These are phyloP conservation scores for Uromyces viciae-fabae DNA, from an alignment of 1,284 basidiomycete species.

Conservation along the genomic window DNA sequence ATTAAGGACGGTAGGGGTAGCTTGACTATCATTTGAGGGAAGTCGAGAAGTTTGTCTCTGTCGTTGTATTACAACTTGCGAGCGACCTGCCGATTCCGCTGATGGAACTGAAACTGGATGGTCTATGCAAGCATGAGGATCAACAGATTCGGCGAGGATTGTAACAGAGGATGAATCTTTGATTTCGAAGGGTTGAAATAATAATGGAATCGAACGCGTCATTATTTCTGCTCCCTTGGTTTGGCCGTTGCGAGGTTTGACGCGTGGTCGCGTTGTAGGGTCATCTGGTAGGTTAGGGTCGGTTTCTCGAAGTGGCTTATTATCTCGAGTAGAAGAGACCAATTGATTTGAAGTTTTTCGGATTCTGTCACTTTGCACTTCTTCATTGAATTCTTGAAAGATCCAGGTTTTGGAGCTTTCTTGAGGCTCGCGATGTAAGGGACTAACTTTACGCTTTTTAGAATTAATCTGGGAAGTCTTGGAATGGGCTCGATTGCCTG, in stretches of 20 bases:
- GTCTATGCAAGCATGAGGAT: background rate
- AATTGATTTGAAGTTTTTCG: background rate
- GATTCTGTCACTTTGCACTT: background rate
- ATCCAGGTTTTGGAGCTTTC: too few relatives aligned
- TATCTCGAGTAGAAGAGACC: background rate
- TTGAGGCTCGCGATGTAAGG: too few relatives aligned
- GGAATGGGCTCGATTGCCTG: too few relatives aligned
- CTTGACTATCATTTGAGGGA: background rate
- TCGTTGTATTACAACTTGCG: background rate
- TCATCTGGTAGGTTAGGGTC: background rate
- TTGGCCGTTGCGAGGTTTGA: background rate
- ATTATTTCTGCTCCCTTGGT: background rate
- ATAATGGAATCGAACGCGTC: background rate
- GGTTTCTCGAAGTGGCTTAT: background rate
- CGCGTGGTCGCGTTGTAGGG: background rate
- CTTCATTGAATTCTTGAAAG: too few relatives aligned
- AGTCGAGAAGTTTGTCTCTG: background rate
- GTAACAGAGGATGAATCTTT: background rate
- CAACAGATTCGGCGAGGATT: background rate
- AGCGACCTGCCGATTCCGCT: background rate
- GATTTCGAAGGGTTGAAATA: background rate
- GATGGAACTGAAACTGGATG: background rate
- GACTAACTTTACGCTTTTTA: too few relatives aligned
- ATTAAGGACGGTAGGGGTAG: constrained; percentile 4
- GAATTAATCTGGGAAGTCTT: too few relatives aligned